A percentile compares a stretch with the other conserved stretches of the same genome.
Conservation (phyloP, 306 rosid genomes). For the Rosa rugosa region DNA sequence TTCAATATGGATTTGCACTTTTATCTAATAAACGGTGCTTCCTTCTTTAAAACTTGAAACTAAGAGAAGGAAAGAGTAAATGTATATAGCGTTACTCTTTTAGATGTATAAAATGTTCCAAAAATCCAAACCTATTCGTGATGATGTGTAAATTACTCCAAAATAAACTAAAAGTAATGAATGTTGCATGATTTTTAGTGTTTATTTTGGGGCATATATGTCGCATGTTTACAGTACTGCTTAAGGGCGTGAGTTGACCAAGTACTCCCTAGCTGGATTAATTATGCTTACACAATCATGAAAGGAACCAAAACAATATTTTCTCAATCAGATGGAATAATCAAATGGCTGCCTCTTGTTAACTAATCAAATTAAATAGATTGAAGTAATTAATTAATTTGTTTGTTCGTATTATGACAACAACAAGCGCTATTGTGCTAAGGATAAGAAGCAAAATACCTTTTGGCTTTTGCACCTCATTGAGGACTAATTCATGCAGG, state of each 20-base stretch:
- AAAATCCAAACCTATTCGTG: no score
- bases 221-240: background rate
- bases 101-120: no score
- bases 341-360: constrained; percentile 10
- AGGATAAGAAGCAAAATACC: background rate
- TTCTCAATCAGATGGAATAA: background rate
- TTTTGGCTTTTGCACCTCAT: background rate
- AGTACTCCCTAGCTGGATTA: background rate
- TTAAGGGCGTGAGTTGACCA: background rate
- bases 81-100: no score
- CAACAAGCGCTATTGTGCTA: background rate
- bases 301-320: background rate
- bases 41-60: no score
- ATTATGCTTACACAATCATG: background rate
- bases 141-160: background rate
- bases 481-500: background rate
- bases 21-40: no score
- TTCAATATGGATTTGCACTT: no score
- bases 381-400: background rate
- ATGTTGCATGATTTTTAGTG: background rate
- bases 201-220: background rate
- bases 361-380: background rate
- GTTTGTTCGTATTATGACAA: background rate
- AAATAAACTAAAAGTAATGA: background rate
- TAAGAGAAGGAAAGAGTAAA: no score